phyloP scores from a whole-genome alignment of 805 yeast species.

The Sugiyamaella valdiviana region DNA sequence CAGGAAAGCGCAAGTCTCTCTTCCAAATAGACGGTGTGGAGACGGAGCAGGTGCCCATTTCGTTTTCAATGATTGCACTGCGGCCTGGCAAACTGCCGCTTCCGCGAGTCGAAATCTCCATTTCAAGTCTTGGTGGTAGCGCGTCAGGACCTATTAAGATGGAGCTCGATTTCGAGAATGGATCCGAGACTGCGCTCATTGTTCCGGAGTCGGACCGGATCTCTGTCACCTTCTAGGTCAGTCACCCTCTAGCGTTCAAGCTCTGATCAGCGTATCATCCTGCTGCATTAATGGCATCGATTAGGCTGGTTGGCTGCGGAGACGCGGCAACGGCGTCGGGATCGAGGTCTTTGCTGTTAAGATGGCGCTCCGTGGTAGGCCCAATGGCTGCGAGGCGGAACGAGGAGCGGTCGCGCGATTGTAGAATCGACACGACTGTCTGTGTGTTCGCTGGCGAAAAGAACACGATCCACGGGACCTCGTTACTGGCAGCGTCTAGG shows the following conservation, averaged over 20 bases:
- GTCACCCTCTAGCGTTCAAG: background rate
- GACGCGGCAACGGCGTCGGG: conserved; percentile 62
- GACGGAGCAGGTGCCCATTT: conserved; percentile 17
- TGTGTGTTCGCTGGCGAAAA: conserved; percentile 89
- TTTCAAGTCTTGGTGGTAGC: conserved; percentile 24
- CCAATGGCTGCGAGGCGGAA: conserved; percentile 76
- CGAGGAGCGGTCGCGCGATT: conserved; percentile 13
- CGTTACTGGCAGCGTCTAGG: conserved; percentile 7
- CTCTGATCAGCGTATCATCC: conserved; percentile 18
- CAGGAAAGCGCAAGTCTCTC: conserved; percentile 58
- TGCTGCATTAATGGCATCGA: conserved; percentile 35
- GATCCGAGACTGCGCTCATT: conserved; percentile 61
- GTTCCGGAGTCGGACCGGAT: conserved; percentile 63
- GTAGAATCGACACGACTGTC: conserved; percentile 47
- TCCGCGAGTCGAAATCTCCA: conserved; percentile 52
- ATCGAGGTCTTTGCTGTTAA: conserved; percentile 44
- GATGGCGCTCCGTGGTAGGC: conserved; percentile 73
- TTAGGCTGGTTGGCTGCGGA: conserved; percentile 58
- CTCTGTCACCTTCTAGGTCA: conserved; percentile 48
- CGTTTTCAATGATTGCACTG: conserved; percentile 61
- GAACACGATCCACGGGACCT: conserved; percentile 64
- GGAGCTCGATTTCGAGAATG: conserved; percentile 63
- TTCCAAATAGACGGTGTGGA: conserved; percentile 35
- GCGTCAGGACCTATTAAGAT: conserved; percentile 27
- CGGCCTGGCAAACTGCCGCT: conserved; percentile 65